Evolutionary conservation across 1,284 basidiomycete species (phyloP), one percentile per base, ranked within the genome.

Genomic region (Amylostereum areolatum): DNA sequence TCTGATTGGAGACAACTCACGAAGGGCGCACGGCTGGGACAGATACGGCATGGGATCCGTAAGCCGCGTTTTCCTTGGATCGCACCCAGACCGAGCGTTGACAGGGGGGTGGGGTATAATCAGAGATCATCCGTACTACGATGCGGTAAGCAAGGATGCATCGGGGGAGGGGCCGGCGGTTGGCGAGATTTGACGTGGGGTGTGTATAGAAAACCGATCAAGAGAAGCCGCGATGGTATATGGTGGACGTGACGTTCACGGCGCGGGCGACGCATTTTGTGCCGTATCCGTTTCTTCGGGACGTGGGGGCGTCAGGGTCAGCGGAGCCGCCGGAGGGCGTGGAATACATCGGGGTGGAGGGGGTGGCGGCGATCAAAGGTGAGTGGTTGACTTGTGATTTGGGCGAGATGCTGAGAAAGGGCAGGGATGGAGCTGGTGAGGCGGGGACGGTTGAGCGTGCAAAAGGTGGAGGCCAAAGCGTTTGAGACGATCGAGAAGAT

Each of bases 1-100:
- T 18, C 18, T 18, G 18, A 18, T 18, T 18, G 18, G 18, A 18
- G 18, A 18, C 18, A 18, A 18, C 18, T 18, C 18, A 18, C 18
- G 18, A 18, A 18, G 18, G 18, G 18, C 18, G 18, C 18, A 18
- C 18, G 18, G 18, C 29, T 9, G 50, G 41, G 52, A 45, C 58
- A 94, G 92, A 88, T 61, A 92, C 92, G 10, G 91, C 92, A 33
- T 95, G 89, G 88, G 91, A 95, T 61, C 61, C 78, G 86, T 92
- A 61, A 57, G 82, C 74, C 29, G 25, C 42, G 35, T 28, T 27
- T 9, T 31, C 27, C 29, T 18, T 18, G 18, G 18, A 18, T 18
- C 18, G 18, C 18, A 18, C 18, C 18, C 18, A 18, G 18, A 18
- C 18, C 18, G 18, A 18, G 18, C 11, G 43, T n/a, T 33, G 4